A percentile compares a stretch with the other conserved stretches of the same genome.
Evolutionary conservation across 2,329 filamentous ascomycete species (phyloP).

Genomic region (Teratosphaeria gauchensis): DNA sequence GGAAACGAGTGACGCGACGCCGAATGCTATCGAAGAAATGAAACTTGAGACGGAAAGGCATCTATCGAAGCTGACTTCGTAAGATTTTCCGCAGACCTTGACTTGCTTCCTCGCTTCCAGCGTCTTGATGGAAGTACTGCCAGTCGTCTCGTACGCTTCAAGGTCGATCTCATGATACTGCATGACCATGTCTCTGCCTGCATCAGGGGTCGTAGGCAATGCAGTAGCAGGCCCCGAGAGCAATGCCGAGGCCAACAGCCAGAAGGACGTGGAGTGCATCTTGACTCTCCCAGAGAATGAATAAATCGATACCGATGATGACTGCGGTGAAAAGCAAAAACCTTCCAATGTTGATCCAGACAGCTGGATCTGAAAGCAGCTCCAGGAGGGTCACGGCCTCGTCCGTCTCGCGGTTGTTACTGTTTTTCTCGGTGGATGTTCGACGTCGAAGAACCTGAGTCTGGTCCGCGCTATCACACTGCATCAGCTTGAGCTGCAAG

Average conservation of each 20-base stretch:
- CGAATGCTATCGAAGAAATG: not conserved
- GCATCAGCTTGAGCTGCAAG: not conserved
- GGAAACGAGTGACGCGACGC: not conserved
- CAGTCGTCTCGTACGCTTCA: not conserved
- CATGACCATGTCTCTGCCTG: not conserved
- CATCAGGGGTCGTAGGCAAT: not conserved
- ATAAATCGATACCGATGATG: not conserved
- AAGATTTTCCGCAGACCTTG: not conserved
- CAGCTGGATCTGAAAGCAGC: not conserved
- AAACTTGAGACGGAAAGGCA: not conserved
- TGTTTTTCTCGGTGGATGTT: not conserved
- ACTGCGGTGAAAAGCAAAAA: not conserved
- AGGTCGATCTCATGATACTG: not conserved
- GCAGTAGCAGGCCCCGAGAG: not conserved
- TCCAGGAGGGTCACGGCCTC: not conserved
- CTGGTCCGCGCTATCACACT: not conserved
- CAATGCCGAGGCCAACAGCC: not conserved
- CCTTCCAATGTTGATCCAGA: not conserved
- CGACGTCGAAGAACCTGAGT: not conserved
- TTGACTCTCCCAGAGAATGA: not conserved
- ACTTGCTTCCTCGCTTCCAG: not conserved
- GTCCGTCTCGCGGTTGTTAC: not conserved
- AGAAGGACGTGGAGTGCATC: not conserved
- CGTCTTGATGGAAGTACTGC: not conserved
- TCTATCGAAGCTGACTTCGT: not conserved